Base-by-base conservation (phyloP, 495 filamentous ascomycete species). In the Penicillium parvum region DNA sequence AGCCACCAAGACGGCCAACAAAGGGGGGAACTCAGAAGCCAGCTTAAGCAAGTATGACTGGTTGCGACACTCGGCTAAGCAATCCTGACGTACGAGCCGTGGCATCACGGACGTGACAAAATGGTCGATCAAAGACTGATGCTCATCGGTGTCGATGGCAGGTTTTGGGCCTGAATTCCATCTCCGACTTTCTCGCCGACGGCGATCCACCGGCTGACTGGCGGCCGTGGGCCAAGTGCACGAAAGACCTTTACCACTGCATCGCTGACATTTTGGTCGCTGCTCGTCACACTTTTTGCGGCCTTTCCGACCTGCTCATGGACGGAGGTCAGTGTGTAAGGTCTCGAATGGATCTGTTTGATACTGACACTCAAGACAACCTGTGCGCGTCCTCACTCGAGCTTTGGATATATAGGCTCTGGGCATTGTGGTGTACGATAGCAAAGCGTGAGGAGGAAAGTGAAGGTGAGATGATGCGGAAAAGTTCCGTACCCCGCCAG, bases 271-370 rank as follows among this genome's bases (percentile, higher is more conserved):
- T 17, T 38, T 37, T 11, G 49, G 49, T 17, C 37, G 42, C 19
- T 27, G 18, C 20, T 52, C 49, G 33, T 52, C 43, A 34, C 49
- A 52, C 29, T 52, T 52, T 43, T 52, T 52, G 12, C 49, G 42
- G n/a, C 49, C 43, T 10, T 34, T 32, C 11, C 49, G 39, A 32
- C 49, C 49, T 52, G 27, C n/a, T n/a, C n/a, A n/a, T n/a, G n/a
- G n/a, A n/a, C n/a, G n/a, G n/a, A n/a, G n/a, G n/a, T n/a, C n/a
- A n/a, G n/a, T n/a, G n/a, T n/a, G n/a, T n/a, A n/a, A n/a, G n/a
- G n/a, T n/a, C n/a, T n/a, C n/a, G n/a, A n/a, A n/a, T n/a, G n/a
- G n/a, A n/a, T n/a, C n/a, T n/a, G n/a, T n/a, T n/a, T n/a, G n/a
- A n/a, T n/a, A n/a, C n/a, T n/a, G n/a, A n/a, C n/a, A n/a, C n/a